Evolutionary conservation across 176 grass and related monocot species (phyloP).

Genomic region (Pontederia paniculata): DNA sequence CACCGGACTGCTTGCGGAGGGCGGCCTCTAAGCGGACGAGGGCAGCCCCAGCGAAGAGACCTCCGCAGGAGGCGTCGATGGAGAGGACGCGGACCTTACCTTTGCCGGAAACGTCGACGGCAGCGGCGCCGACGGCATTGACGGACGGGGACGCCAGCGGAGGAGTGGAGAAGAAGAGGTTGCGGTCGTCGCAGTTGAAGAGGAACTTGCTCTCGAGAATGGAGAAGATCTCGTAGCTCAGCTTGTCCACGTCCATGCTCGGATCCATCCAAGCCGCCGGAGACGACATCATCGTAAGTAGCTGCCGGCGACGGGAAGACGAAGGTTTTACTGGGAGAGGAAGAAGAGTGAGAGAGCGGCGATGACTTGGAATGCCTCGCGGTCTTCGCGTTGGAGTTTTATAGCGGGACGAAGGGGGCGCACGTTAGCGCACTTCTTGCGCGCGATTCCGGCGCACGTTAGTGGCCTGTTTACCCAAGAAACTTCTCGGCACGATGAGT

Average conservation of each 20-base stretch:
- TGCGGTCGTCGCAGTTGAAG: neutral
- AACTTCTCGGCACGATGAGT: no score
- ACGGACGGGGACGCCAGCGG: no score
- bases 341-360: no score
- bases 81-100: conserved; percentile 13
- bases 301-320: no score
- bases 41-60: neutral
- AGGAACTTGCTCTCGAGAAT: conserved; percentile 19
- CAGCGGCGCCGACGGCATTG: neutral
- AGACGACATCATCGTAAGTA: neutral
- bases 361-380: no score
- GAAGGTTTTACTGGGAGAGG: no score
- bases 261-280: conserved; percentile 4
- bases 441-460: no score
- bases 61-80: conserved; percentile 8
- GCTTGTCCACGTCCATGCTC: conserved; percentile 11
- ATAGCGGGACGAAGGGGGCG: no score
- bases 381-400: no score
- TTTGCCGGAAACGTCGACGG: neutral
- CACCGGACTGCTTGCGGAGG: conserved; percentile 4
- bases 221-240: conserved; percentile 10
- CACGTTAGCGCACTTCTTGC: no score
- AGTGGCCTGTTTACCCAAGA: no score
- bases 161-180: neutral
- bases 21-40: conserved; percentile 12